Base-by-base conservation (phyloP, 306 rosid species). In the Mucuna pruriens region DNA sequence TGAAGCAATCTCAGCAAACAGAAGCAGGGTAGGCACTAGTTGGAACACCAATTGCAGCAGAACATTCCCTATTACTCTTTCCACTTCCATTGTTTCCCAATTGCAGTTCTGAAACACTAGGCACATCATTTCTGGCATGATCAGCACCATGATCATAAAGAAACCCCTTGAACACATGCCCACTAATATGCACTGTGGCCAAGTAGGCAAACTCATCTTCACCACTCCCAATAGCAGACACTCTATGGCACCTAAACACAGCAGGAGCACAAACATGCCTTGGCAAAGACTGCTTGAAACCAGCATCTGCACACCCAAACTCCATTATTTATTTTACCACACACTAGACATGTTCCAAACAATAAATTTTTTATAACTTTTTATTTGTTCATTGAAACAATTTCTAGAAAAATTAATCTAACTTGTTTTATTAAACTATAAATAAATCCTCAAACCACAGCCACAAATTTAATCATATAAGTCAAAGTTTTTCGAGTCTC, bases 131-230 rank as follows among this genome's bases (percentile, higher is more conserved):
- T 78, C 79, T 88, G 45, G 78, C 85, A 86, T n/a, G n/a, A n/a
- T 81, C 88, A 82, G 68, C 75, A 19, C 98, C 95, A 23, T 92
- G 95, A 88, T 94, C 95, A 88, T 94, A 94, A 6, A 94, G 90
- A 86, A 88, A 92, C 66, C 98, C 98, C 78, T 80, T 88, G 80
- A 92, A 92, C 2, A 92, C 89, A 84, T 90, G 98, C 29, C 98
- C 98, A 40, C 94, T 86, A 5, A 94, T 94, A 48, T 75, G 88
- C 16, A 94, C 98, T 1, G 95, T 89, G 11, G 94, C 94, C 85
- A 90, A 74, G 73, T 92, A 94, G 0, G 90, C 91, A 52, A 94
- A 6, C 81, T 94, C 98, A 33, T 89, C 91, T 61, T 87, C 91
- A 5, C 94, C 95, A 46, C 88, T 84, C 6, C 95, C 82, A 38